A percentile compares a stretch with the other conserved stretches of the same genome.
These are phyloP conservation scores for Alternaria alternata DNA, from an alignment of 2,329 filamentous ascomycete genomes.

Conservation along the genomic window DNA sequence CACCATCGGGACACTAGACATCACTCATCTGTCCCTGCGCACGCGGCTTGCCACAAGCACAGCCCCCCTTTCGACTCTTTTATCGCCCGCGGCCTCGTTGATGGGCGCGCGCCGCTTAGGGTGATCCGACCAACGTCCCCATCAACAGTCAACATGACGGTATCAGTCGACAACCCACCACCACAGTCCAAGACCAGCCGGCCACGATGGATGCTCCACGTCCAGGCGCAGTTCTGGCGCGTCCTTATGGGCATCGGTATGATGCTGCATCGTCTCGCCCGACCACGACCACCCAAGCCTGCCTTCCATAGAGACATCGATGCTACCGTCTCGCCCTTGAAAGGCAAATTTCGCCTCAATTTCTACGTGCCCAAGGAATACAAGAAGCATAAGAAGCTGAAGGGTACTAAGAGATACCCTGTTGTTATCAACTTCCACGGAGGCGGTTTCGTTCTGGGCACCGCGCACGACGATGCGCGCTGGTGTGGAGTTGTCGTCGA, in stretches of 20 bases:
- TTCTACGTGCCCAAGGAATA: conserved; percentile 68
- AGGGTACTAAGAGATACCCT: conserved; percentile 59
- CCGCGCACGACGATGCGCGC: conserved; percentile 66
- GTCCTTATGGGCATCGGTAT: conserved; percentile 74
- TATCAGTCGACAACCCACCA: conserved; percentile 9
- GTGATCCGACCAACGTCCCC: background rate
- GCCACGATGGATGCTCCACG: conserved; percentile 66
- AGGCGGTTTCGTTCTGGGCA: conserved; percentile 69
- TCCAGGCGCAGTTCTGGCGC: conserved; percentile 72
- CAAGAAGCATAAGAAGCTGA: conserved; percentile 52
- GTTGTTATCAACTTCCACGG: conserved; percentile 71
- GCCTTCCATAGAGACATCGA: conserved; percentile 66
- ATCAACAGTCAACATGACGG: conserved; percentile 4
- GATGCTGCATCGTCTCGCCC: conserved; percentile 69
- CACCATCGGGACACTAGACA: background rate
- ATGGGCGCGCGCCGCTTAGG: conserved; percentile 17
- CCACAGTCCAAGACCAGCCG: conserved; percentile 39
- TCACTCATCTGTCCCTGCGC: conserved; percentile 3
- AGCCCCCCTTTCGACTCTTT: conserved; percentile 18
- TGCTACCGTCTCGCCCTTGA: conserved; percentile 56
- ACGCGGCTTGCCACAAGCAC: conserved; percentile 20
- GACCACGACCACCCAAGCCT: conserved; percentile 67
- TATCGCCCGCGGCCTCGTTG: conserved; percentile 2
- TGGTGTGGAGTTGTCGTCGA: conserved; percentile 66
- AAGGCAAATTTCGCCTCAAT: conserved; percentile 61